Evolutionary conservation across 176 grass and related monocot species (phyloP), one percentile per base, ranked within the genome.

Genomic region (Themeda triandra): DNA sequence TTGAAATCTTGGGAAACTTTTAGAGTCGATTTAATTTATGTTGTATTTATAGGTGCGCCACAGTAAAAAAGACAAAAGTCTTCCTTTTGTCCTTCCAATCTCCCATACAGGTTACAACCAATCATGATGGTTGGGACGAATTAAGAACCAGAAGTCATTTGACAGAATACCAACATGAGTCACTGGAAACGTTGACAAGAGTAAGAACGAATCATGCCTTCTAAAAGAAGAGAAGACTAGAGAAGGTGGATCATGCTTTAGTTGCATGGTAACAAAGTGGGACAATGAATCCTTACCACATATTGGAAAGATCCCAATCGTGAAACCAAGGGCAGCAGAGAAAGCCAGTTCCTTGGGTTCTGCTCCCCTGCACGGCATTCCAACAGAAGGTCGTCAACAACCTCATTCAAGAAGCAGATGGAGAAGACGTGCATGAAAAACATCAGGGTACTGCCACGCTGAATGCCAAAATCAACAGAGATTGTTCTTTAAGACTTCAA

Each of bases 321-420:
- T 95, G 60, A 98, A 14, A 31, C 95, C 95, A 41, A 98, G 91
- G 76, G 95, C 95, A 53, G 95, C 87, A 60, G 95, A 98, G 79
- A 98, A 90, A 30, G 95, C 92, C 53, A 98, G 87, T 25, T 93
- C 82, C 66, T 88, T 93, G 75, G 92, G 95, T 83, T 98, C 95
- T 78, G 89, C 92, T 80, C 95, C 95, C 87, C 95, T 98, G 64
- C 49, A 85, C 41, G 65, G 49, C 48, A 76, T 80, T 69, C 28
- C 39, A 76, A 60, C 31, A 83, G 23, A 71, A 79, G 24, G 19
- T 76, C 83, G 5, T 69, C 24, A 78, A 2, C 51, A 72, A 44
- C 31, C 14, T 23, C 46, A 79, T 1, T 30, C 62, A 64, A 30
- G 27, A 46, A 1, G 12, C 5, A 30, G n/a, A 37, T 21, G 35